Base-by-base conservation (phyloP, 768 basidiomycete species). In the Coprinopsis cinerea region DNA sequence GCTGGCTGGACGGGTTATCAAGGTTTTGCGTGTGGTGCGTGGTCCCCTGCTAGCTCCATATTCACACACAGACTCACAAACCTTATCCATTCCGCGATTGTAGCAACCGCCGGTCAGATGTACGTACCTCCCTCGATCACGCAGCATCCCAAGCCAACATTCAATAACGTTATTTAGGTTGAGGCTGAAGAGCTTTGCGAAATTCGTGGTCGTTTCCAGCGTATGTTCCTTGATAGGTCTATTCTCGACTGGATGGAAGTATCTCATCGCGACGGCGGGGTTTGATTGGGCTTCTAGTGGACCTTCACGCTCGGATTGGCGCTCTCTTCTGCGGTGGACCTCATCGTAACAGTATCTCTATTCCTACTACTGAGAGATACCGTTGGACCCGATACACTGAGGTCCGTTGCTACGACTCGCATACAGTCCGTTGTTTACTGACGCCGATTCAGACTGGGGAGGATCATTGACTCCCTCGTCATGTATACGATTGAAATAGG, bases 401-500 rank as follows among this genome's bases (percentile, higher is more conserved):
- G 65, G 77, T 70, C 54, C 52, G 64, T 14, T 23, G 32, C 44
- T 35, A 28, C 39, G 17, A 35, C 37, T 37, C 36, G 11, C 24
- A 36, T 20, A 11, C 14, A 22, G 4, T 47, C 7, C 10, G 3
- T 42, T 41, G 13, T 13, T 32, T 47, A 18, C 13, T 37, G n/a
- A 6, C 15, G 34, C 14, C 34, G 18, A 15, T 2, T 13, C n/a
- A 78, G 77, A 47, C 52, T 78, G 44, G 76, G 77, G 48, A 67
- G 65, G 0, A 59, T 79, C 25, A 73, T 80, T 48, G 67, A 77
- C 37, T 61, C 70, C 1, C 63, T 79, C 25, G 74, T 74, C 23
- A 56, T 71, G 15, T 80, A 80, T 56, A 67, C 76, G 0, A 74
- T 79, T 44, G 78, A 80, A 56, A 79, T 74, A 30, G 77, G 77